Percentiles rank a stretch among this genome's conserved stretches.
Evolutionary conservation across 345 rosid genomes (phyloP).

Genomic region (Acer saccharum): DNA sequence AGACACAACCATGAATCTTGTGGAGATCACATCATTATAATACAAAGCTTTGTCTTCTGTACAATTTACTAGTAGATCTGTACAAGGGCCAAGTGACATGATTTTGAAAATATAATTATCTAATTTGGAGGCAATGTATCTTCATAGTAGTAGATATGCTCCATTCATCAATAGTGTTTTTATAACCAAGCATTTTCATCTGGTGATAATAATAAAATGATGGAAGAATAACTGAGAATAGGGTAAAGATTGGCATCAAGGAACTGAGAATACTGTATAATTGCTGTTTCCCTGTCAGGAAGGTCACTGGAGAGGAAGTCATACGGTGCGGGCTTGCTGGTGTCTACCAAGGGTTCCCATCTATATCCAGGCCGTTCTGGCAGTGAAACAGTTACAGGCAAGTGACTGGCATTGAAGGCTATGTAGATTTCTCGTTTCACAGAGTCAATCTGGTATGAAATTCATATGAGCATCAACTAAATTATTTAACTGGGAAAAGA

Average conservation of each 20-base stretch:
- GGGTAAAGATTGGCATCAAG: constrained; percentile 83
- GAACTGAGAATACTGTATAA: constrained; percentile 69
- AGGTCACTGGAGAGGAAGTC: constrained; percentile 71
- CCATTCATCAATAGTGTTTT: neutral
- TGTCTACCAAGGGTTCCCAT: constrained; percentile 92
- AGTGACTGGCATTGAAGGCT: constrained; percentile 79
- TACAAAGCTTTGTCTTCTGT: neutral
- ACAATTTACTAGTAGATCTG: neutral
- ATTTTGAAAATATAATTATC: neutral
- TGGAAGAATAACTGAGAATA: constrained; percentile 86
- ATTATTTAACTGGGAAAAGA: neutral
- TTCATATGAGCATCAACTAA: constrained; percentile 6
- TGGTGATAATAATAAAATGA: constrained; percentile 61
- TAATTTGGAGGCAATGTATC: neutral
- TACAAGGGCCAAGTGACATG: neutral
- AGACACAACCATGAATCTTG: neutral
- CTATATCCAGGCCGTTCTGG: constrained; percentile 79
- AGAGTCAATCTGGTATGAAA: constrained; percentile 58
- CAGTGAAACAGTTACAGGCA: constrained; percentile 59
- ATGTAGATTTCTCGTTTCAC: constrained; percentile 81
- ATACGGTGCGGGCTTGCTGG: constrained; percentile 76
- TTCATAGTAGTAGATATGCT: neutral
- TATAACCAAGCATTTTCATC: constrained; percentile 28
- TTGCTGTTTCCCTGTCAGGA: constrained; percentile 60
- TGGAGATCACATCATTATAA: neutral